Evolutionary conservation across 257 asterid genomes (phyloP).

Genomic region (Asclepias syriaca): DNA sequence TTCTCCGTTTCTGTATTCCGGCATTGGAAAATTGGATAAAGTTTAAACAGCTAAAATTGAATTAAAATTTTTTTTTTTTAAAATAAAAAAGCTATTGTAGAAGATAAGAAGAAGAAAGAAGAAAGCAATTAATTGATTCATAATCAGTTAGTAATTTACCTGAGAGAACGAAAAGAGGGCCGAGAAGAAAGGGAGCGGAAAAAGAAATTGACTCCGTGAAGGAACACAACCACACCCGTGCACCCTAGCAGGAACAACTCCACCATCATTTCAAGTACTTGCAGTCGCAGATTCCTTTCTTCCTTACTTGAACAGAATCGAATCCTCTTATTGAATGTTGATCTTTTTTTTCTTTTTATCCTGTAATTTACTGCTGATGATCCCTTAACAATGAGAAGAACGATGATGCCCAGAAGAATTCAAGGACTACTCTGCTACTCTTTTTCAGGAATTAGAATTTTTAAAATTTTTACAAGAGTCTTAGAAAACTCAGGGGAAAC

Average conservation of each 20-base stretch:
- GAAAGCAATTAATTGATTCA: not conserved
- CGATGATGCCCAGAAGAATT: too few species aligned
- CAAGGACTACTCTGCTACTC: too few species aligned
- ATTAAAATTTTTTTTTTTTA: too few species aligned
- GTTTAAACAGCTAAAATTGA: not conserved
- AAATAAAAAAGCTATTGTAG: too few species aligned
- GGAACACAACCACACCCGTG: constrained; percentile 63
- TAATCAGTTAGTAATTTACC: constrained; percentile 20
- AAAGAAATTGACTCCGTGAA: constrained; percentile 60
- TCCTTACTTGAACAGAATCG: not conserved
- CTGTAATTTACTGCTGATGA: not conserved
- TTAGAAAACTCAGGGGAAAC: too few species aligned
- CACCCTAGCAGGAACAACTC: constrained; percentile 59
- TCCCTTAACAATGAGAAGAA: not conserved
- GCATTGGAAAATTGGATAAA: too few species aligned
- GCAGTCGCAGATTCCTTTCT: not conserved
- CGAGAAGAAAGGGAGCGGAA: constrained; percentile 48
- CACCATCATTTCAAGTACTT: constrained; percentile 26
- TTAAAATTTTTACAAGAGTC: too few species aligned
- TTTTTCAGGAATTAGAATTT: not conserved
- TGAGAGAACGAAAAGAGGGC: constrained; percentile 41
- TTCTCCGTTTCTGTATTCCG: not conserved
- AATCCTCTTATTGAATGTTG: too few species aligned
- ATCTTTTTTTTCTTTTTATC: not conserved
- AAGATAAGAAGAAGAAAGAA: not conserved